A percentile compares a stretch with the other conserved stretches of the same genome.
phyloP scores from a whole-genome alignment of 2,329 filamentous ascomycete genomes.

The Graphium sp. region DNA sequence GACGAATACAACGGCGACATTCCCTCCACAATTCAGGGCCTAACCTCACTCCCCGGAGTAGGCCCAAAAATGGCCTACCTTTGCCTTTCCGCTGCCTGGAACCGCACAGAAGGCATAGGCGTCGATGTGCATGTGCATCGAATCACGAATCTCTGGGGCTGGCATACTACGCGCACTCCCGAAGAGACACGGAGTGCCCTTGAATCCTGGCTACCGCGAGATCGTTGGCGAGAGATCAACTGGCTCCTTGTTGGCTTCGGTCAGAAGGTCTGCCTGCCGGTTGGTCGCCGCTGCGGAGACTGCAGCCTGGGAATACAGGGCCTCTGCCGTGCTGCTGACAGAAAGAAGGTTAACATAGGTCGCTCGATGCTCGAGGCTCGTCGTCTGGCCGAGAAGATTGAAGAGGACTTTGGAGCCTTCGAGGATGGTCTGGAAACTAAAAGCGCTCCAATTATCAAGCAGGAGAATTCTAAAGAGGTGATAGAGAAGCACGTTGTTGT shows the following conservation, averaged over 20 bases:
- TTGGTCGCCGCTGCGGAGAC: constrained; percentile 66
- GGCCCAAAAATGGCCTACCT: constrained; percentile 93
- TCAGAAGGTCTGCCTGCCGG: constrained; percentile 70
- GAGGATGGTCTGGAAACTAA: too few relatives aligned
- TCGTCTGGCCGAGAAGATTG: constrained; percentile 10
- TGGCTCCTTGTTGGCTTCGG: constrained; percentile 75
- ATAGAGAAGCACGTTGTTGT: too few relatives aligned
- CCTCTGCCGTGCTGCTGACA: constrained; percentile 58
- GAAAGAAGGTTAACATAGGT: constrained; percentile 38
- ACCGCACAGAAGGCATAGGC: constrained; percentile 57
- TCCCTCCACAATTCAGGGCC: constrained; percentile 57
- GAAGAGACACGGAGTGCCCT: constrained; percentile 66
- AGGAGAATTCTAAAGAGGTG: constrained; percentile 10
- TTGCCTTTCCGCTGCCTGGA: constrained; percentile 59
- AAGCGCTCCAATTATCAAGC: too few relatives aligned
- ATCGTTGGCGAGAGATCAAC: constrained; percentile 88
- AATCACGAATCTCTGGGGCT: constrained; percentile 88
- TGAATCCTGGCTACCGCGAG: constrained; percentile 67
- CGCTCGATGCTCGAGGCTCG: constrained; percentile 8
- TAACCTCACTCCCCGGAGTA: constrained; percentile 68
- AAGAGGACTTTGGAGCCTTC: constrained; percentile 9
- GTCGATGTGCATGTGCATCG: constrained; percentile 93
- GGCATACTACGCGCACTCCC: constrained; percentile 66
- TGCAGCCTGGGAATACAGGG: constrained; percentile 65
- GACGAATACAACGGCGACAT: constrained; percentile 62